These are phyloP conservation scores for Blastobotrys serpentis DNA, from an alignment of 1,139 yeast species.

Conservation along the genomic window DNA sequence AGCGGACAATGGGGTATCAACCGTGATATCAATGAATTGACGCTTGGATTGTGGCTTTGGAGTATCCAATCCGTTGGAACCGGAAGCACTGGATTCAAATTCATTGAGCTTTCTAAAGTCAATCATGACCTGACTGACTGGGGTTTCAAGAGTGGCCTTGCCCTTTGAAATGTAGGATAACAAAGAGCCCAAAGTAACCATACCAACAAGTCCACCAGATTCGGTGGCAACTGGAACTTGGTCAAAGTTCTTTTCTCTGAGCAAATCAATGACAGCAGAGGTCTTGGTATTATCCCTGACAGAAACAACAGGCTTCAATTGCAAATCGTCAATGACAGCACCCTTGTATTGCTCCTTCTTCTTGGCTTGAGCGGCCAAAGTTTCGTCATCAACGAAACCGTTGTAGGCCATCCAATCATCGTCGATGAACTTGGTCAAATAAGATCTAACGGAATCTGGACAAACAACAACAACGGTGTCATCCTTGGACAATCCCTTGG, in stretches of 20 bases:
- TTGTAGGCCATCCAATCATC: constrained; percentile 89
- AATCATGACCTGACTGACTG: constrained; percentile 62
- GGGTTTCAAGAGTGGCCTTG: constrained; percentile 57
- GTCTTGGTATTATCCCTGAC: constrained; percentile 63
- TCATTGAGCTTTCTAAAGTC: constrained; percentile 68
- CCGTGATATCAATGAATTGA: constrained; percentile 67
- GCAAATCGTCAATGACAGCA: constrained; percentile 66
- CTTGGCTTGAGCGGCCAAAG: constrained; percentile 44
- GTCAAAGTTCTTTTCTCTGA: constrained; percentile 78
- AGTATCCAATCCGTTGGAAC: constrained; percentile 36
- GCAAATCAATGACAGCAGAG: constrained; percentile 64
- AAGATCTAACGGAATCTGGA: constrained; percentile 87
- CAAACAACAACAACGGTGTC: constrained; percentile 78
- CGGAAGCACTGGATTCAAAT: constrained; percentile 47
- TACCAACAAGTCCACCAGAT: constrained; percentile 66
- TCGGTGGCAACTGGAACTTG: constrained; percentile 74
- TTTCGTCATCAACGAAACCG: constrained; percentile 59
- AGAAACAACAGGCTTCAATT: constrained; percentile 79
- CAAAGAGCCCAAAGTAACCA: constrained; percentile 74
- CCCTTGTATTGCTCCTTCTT: constrained; percentile 52
- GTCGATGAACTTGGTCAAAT: constrained; percentile 83
- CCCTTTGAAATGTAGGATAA: constrained; percentile 67
- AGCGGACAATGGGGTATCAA: constrained; percentile 64
- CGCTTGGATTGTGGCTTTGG: constrained; percentile 58
- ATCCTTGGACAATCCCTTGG: constrained; percentile 66